These are phyloP conservation scores for Obba rivulosa DNA, from an alignment of 768 basidiomycete genomes.

Conservation along the genomic window DNA sequence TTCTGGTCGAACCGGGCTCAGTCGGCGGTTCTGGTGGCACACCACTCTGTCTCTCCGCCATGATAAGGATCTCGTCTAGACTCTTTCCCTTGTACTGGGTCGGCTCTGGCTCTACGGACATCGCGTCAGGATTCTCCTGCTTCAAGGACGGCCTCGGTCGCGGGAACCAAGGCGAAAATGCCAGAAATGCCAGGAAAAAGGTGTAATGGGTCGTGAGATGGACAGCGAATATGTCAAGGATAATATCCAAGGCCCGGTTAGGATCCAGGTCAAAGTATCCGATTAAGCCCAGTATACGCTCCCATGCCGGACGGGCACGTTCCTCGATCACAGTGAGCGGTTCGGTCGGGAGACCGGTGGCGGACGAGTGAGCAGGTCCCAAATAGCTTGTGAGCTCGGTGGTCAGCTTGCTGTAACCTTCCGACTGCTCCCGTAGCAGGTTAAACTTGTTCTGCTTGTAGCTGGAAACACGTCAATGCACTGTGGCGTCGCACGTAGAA, in stretches of 20 bases:
- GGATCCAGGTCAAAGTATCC: constrained; percentile 98
- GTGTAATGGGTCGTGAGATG: constrained; percentile 78
- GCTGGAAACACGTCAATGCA: constrained; percentile 34
- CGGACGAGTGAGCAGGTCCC: constrained; percentile 66
- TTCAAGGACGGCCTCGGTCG: constrained; percentile 1
- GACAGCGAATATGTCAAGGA: constrained; percentile 84
- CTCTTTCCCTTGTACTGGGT: constrained; percentile 50
- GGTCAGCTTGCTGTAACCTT: constrained; percentile 92
- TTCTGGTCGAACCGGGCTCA: constrained; percentile 37
- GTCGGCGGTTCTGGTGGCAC: constrained; percentile 5
- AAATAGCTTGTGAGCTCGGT: constrained; percentile 76
- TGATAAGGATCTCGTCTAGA: constrained; percentile 59
- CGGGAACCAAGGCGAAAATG: constrained; percentile 80
- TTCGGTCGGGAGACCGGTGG: constrained; percentile 64
- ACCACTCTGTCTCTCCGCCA: constrained; percentile 39
- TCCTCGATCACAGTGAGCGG: constrained; percentile 50
- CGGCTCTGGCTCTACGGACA: constrained; percentile 33
- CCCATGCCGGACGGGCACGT: constrained; percentile 69
- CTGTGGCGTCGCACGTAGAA: not conserved
- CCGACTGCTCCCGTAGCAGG: constrained; percentile 92
- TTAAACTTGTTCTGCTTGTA: constrained; percentile 99
- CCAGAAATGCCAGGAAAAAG: constrained; percentile 85
- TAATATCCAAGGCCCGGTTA: constrained; percentile 87
- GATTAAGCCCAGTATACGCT: constrained; percentile 81
- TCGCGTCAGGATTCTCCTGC: constrained; percentile 22